These are phyloP conservation scores for Luvunga scandens DNA, from an alignment of 345 rosid genomes.

Conservation along the genomic window DNA sequence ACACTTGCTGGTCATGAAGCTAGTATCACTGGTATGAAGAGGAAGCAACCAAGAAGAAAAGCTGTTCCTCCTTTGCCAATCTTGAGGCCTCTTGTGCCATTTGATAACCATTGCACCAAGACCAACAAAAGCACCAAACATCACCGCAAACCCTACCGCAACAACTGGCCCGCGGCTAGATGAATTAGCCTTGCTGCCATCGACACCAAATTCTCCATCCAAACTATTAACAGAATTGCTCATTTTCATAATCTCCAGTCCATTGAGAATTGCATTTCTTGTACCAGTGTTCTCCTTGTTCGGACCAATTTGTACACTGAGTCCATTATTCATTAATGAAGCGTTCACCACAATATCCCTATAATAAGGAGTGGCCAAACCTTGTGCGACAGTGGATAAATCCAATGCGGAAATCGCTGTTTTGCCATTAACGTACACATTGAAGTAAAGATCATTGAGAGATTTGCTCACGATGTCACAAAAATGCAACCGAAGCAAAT, in stretches of 20 bases:
- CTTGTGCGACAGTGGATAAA: constrained; percentile 45
- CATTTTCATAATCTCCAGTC: constrained; percentile 72
- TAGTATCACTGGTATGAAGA: constrained; percentile 60
- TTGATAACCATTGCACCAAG: constrained; percentile 79
- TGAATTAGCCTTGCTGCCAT: constrained; percentile 35
- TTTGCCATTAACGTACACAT: constrained; percentile 64
- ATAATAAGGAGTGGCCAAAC: constrained; percentile 54
- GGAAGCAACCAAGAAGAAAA: constrained; percentile 88
- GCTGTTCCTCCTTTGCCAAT: constrained; percentile 79
- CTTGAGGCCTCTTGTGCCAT: constrained; percentile 82
- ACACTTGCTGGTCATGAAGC: constrained; percentile 64
- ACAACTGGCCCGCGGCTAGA: constrained; percentile 51
- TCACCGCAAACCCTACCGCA: constrained; percentile 79
- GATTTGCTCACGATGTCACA: constrained; percentile 77
- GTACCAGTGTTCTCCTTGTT: constrained; percentile 50
- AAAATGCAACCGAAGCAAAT: constrained; percentile 68
- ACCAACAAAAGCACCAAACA: constrained; percentile 84
- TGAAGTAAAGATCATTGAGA: constrained; percentile 64
- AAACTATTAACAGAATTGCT: constrained; percentile 69
- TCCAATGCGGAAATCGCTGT: constrained; percentile 66
- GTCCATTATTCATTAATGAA: constrained; percentile 38
- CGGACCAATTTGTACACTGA: constrained; percentile 61
- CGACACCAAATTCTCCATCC: constrained; percentile 76
- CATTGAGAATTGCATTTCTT: constrained; percentile 62
- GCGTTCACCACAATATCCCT: constrained; percentile 70